phyloP scores from a whole-genome alignment of 805 yeast genomes.

The Wickerhamiella shivajii region DNA sequence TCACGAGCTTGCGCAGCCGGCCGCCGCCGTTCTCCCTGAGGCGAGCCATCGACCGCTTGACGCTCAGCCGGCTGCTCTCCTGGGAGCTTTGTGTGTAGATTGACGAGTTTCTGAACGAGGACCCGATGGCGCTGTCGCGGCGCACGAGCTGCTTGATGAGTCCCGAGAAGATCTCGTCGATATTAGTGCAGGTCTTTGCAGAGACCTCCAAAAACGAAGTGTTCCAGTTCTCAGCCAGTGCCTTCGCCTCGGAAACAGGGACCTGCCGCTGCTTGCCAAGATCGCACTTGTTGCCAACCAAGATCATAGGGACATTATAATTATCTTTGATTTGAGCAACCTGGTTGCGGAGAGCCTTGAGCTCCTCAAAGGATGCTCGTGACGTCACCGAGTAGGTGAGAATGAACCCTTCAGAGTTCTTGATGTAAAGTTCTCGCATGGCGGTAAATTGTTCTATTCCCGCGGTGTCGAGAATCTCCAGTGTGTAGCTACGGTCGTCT shows the following conservation, averaged over 20 bases:
- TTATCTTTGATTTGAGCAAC: slow-evolving; percentile 71
- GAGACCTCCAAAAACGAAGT: slow-evolving; percentile 88
- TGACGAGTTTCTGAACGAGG: slow-evolving; percentile 10
- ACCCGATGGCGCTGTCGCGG: slow-evolving; percentile 33
- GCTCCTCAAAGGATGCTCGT: slow-evolving; percentile 58
- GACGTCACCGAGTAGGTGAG: slow-evolving; percentile 77
- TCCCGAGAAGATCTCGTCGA: slow-evolving; percentile 80
- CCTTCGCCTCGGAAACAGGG: slow-evolving; percentile 67
- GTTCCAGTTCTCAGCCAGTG: slow-evolving; percentile 69
- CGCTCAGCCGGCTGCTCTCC: slow-evolving; percentile 9
- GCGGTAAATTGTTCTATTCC: slow-evolving; percentile 94
- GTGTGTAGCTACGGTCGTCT: slow-evolving; percentile 73
- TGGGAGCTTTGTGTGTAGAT: slow-evolving; percentile 9
- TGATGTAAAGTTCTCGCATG: slow-evolving; percentile 59
- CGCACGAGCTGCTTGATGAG: slow-evolving; percentile 81
- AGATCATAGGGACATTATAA: slow-evolving; percentile 69
- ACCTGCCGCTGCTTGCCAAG: slow-evolving; percentile 59
- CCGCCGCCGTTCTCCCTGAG: slow-evolving; percentile 10
- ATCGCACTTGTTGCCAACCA: slow-evolving; percentile 86
- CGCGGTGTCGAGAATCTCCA: slow-evolving; percentile 84
- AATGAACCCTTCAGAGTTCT: slow-evolving; percentile 80
- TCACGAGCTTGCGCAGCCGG: slow-evolving; percentile 13
- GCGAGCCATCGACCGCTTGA: slow-evolving; percentile 14
- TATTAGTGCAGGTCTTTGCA: slow-evolving; percentile 81
- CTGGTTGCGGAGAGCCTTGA: slow-evolving; percentile 67